A percentile compares a stretch with the other conserved stretches of the same genome.
Evolutionary conservation across 1,284 basidiomycete species (phyloP).

Genomic region (Fereydounia khargensis): DNA sequence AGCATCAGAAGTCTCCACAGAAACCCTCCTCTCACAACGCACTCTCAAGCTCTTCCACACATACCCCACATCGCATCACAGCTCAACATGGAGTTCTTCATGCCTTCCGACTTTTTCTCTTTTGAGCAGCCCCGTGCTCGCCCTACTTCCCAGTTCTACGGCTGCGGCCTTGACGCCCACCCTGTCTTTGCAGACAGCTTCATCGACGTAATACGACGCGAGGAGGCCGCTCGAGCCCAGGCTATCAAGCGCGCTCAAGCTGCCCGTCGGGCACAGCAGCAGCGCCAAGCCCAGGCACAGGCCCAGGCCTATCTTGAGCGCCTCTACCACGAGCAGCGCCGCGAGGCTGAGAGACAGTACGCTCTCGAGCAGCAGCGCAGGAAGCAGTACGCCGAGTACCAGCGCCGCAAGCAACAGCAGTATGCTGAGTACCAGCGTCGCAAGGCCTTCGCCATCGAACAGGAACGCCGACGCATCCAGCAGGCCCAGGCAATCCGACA

Average conservation of each 20-base stretch:
- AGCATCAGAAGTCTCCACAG: too few species aligned
- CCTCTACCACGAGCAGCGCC: constrained; percentile 16
- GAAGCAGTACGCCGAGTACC: constrained; percentile 30
- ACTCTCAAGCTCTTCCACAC: not conserved
- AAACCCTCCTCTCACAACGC: not conserved
- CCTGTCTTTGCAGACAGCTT: constrained; percentile 15
- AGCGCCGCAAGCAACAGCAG: constrained; percentile 25
- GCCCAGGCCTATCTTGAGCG: constrained; percentile 28
- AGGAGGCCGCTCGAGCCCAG: constrained; percentile 10
- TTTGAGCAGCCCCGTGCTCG: constrained; percentile 18
- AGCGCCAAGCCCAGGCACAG: constrained; percentile 20
- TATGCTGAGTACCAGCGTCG: constrained; percentile 32
- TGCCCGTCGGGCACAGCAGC: constrained; percentile 7
- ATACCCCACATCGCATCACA: not conserved
- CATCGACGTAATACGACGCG: constrained; percentile 25
- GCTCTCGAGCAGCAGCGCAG: constrained; percentile 15
- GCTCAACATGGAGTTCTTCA: constrained; percentile 31
- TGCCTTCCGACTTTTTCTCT: constrained; percentile 34
- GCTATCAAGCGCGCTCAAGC: constrained; percentile 3
- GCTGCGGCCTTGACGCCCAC: constrained; percentile 29
- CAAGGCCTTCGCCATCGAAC: constrained; percentile 26
- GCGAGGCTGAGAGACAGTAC: constrained; percentile 19
- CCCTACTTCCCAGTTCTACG: constrained; percentile 8
- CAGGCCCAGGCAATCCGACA: constrained; percentile 1
- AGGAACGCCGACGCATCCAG: constrained; percentile 25